phyloP scores from a whole-genome alignment of 345 rosid species.

The Melastoma malabathricum region DNA sequence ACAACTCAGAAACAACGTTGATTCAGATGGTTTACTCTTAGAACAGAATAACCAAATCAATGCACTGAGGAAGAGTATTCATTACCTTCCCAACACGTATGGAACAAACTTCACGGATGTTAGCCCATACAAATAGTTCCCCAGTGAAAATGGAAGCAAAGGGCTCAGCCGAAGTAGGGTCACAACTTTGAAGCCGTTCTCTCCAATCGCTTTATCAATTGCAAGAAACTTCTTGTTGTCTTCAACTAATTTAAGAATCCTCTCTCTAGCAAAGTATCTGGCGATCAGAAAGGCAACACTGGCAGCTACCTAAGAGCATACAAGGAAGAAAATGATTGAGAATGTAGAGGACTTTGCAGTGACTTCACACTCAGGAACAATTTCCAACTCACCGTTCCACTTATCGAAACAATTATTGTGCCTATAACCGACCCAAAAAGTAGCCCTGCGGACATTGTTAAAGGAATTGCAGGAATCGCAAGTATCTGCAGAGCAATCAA shows the following conservation, averaged over 20 bases:
- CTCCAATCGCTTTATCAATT: constrained; percentile 94
- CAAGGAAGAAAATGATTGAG: constrained; percentile 4
- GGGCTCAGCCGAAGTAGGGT: constrained; percentile 93
- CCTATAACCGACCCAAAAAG: constrained; percentile 82
- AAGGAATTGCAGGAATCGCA: constrained; percentile 92
- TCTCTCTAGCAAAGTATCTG: constrained; percentile 93
- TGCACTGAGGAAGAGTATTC: not conserved
- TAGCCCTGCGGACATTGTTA: constrained; percentile 98
- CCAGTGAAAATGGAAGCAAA: constrained; percentile 90
- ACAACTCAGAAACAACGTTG: too few relatives aligned
- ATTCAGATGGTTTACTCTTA: not conserved
- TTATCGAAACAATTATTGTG: constrained; percentile 89
- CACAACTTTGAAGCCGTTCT: constrained; percentile 84
- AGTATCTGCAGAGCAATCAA: constrained; percentile 36
- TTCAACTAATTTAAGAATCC: constrained; percentile 83
- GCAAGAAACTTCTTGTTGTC: constrained; percentile 95
- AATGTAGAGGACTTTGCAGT: not conserved
- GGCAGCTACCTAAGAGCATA: constrained; percentile 63
- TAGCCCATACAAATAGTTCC: constrained; percentile 85
- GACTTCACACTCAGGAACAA: not conserved
- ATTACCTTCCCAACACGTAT: constrained; percentile 86
- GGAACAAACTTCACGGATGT: constrained; percentile 91
- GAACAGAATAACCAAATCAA: not conserved
- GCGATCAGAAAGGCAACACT: constrained; percentile 88
- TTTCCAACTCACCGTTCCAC: constrained; percentile 71